A percentile compares a stretch with the other conserved stretches of the same genome.
phyloP scores from a whole-genome alignment of 225 moss, liverwort and hornwort genomes.

The Sphagnum tenellum region DNA sequence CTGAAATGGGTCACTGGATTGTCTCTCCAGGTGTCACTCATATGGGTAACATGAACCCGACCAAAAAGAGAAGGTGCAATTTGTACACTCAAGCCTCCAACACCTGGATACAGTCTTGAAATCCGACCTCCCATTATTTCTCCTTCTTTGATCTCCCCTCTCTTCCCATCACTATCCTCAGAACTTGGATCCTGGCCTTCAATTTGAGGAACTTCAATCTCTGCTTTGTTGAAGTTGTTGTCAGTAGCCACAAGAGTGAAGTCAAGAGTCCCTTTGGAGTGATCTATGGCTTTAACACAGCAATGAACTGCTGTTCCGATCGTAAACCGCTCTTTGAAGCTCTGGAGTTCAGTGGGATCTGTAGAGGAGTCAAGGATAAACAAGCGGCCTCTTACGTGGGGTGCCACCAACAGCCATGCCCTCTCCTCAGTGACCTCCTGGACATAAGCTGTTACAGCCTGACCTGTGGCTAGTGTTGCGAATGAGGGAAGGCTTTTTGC shows the following conservation, averaged over 20 bases:
- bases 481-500: slow-evolving; percentile 34
- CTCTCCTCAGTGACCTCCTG: slow-evolving; percentile 62
- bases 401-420: slow-evolving; percentile 78
- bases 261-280: slow-evolving; percentile 44
- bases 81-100: slow-evolving; percentile 68
- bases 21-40: slow-evolving; percentile 73
- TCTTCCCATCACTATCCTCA: slow-evolving; percentile 11
- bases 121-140: slow-evolving; percentile 68
- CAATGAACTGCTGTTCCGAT: slow-evolving; percentile 62
- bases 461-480: slow-evolving; percentile 33
- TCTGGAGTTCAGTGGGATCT: slow-evolving; percentile 49
- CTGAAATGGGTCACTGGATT: slow-evolving; percentile 47
- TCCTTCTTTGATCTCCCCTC: slow-evolving; percentile 29
- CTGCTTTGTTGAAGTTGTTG: slow-evolving; percentile 8
- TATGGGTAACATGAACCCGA: slow-evolving; percentile 79
- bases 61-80: slow-evolving; percentile 56
- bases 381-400: slow-evolving; percentile 72
- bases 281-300: slow-evolving; percentile 43
- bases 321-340: slow-evolving; percentile 44
- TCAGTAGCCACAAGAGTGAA: slow-evolving; percentile 33
- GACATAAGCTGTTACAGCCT: slow-evolving; percentile 54
- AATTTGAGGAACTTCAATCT: slow-evolving; percentile 19
- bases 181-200: slow-evolving; percentile 9
- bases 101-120: slow-evolving; percentile 50
- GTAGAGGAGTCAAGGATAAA: slow-evolving; percentile 71